These are phyloP conservation scores for Iris pallida DNA, from an alignment of 116 monocot species.

Conservation along the genomic window DNA sequence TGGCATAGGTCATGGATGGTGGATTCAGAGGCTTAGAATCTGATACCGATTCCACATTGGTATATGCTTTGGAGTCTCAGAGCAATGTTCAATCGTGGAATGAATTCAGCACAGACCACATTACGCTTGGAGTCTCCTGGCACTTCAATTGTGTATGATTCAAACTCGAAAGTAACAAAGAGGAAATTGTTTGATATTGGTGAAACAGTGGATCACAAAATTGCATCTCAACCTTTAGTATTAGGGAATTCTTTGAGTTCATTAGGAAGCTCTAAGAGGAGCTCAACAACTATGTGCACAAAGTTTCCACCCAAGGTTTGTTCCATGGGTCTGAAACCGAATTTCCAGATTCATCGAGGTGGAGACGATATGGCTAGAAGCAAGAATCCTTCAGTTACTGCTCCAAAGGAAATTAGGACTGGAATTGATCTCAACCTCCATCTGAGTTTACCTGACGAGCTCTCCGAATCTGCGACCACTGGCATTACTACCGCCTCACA, in stretches of 20 bases:
- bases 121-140: constrained; percentile 12
- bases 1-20: neutral
- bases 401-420: neutral
- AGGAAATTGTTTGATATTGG: constrained; percentile 21
- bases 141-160: constrained; percentile 3
- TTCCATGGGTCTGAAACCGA: constrained; percentile 49
- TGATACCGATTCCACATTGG: no score
- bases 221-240: constrained; percentile 29
- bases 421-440: constrained; percentile 15
- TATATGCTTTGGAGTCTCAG: constrained; percentile 2
- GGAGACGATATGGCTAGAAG: constrained; percentile 11
- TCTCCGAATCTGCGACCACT: constrained; percentile 19
- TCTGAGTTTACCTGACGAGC: constrained; percentile 21
- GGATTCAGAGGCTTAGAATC: no score
- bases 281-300: constrained; percentile 47
- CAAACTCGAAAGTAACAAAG: constrained; percentile 9
- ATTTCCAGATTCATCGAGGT: constrained; percentile 39
- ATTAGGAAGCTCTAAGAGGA: constrained; percentile 59
- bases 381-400: constrained; percentile 13
- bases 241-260: constrained; percentile 33
- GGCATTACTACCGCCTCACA: neutral
- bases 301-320: constrained; percentile 42
- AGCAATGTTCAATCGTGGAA: constrained; percentile 4
- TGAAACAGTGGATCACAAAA: constrained; percentile 5
- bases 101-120: constrained; percentile 2